Evolutionary conservation across 2,329 filamentous ascomycete genomes (phyloP).

Genomic region (Sarocladium brachiariae): DNA sequence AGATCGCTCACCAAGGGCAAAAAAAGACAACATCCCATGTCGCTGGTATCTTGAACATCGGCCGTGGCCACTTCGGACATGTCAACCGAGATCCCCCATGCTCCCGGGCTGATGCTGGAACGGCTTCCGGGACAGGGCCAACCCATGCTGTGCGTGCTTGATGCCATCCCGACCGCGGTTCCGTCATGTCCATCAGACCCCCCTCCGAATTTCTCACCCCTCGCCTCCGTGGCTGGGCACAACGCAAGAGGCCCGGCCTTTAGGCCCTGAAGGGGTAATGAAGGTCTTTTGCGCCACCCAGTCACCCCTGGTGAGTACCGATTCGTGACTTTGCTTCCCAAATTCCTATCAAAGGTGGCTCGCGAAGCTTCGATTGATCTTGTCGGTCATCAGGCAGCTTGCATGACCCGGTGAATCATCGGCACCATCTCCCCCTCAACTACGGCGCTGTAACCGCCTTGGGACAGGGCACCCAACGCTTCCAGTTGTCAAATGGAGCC

Average conservation of each 20-base stretch:
- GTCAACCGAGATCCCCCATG: neutral
- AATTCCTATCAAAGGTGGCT: neutral
- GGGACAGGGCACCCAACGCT: neutral
- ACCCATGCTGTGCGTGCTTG: neutral
- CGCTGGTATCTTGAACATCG: neutral
- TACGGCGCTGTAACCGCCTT: slow-evolving; percentile 6
- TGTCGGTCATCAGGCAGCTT: neutral
- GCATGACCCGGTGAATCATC: neutral
- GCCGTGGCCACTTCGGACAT: slow-evolving; percentile 3
- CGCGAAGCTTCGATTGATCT: neutral
- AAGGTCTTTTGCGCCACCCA: neutral
- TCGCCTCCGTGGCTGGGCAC: slow-evolving; percentile 1
- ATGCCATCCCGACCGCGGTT: neutral
- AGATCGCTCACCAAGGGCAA: no score
- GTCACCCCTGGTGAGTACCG: neutral
- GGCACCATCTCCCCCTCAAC: no score
- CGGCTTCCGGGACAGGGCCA: neutral
- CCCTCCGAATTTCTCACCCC: neutral
- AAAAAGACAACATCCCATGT: no score
- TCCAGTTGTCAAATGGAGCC: neutral
- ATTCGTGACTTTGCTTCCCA: neutral
- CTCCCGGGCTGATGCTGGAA: slow-evolving; percentile 4
- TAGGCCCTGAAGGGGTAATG: slow-evolving; percentile 4
- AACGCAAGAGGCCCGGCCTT: neutral
- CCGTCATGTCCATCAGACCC: neutral